These are phyloP conservation scores for Plectosphaerella cucumerina DNA, from an alignment of 2,329 filamentous ascomycete genomes.

Conservation along the genomic window DNA sequence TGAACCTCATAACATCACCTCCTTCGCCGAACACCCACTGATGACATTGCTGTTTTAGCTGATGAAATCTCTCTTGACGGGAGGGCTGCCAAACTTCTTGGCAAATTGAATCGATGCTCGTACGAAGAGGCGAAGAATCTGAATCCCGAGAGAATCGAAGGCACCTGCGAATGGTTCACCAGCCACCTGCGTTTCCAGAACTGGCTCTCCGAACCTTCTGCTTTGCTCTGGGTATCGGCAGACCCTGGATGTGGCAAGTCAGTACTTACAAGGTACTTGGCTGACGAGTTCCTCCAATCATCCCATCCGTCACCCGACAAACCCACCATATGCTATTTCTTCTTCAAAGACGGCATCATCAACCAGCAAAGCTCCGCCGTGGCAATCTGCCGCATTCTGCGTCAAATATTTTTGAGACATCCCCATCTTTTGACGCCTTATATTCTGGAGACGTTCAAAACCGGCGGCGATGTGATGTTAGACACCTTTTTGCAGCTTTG, in stretches of 20 bases:
- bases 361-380: background rate
- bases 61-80: too few species aligned
- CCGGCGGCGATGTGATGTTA: background rate
- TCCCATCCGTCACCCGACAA: too few species aligned
- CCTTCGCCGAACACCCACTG: too few species aligned
- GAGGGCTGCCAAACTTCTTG: too few species aligned
- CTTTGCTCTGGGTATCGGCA: conserved; percentile 3
- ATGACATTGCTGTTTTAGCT: too few species aligned
- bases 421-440: background rate
- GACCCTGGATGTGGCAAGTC: conserved; percentile 11
- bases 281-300: background rate
- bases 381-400: conserved; percentile 4
- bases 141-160: background rate
- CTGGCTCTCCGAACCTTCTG: background rate
- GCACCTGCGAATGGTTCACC: background rate
- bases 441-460: background rate
- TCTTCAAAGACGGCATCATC: conserved; percentile 4
- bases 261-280: background rate
- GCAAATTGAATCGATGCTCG: too few species aligned
- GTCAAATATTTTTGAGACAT: background rate
- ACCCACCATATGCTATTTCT: background rate
- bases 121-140: background rate
- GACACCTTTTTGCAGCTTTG: background rate
- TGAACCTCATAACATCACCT: too few species aligned
- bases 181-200: background rate